These are phyloP conservation scores for Claviceps capensis DNA, from an alignment of 2,329 filamentous ascomycete species.

Conservation along the genomic window DNA sequence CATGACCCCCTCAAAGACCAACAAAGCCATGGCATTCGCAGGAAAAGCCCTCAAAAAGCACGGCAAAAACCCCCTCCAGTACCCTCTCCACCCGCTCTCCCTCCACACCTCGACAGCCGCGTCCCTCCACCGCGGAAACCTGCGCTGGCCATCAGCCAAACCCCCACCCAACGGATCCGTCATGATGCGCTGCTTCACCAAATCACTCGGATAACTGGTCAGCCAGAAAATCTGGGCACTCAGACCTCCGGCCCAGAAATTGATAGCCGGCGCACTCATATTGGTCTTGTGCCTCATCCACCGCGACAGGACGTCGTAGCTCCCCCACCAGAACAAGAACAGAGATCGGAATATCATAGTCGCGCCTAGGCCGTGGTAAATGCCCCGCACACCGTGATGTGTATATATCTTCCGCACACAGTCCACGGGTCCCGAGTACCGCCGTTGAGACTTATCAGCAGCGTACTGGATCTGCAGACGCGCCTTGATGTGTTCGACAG, in stretches of 20 bases:
- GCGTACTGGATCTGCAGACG: slow-evolving; percentile 90
- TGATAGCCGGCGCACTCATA: slow-evolving; percentile 66
- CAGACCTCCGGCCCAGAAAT: slow-evolving; percentile 94
- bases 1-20: slow-evolving; percentile 91
- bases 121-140: slow-evolving; percentile 64
- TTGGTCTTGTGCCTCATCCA: slow-evolving; percentile 51
- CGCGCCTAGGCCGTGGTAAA: slow-evolving; percentile 76
- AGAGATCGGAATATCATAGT: slow-evolving; percentile 82
- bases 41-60: slow-evolving; percentile 92
- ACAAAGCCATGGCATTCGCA: slow-evolving; percentile 84
- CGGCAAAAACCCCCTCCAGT: slow-evolving; percentile 86
- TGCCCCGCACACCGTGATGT: slow-evolving; percentile 61
- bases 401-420: slow-evolving; percentile 56
- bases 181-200: slow-evolving; percentile 95
- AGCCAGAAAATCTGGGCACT: slow-evolving; percentile 94
- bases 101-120: slow-evolving; percentile 64
- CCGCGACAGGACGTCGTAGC: slow-evolving; percentile 73
- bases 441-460: slow-evolving; percentile 57
- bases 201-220: slow-evolving; percentile 79
- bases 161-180: slow-evolving; percentile 72
- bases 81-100: slow-evolving; percentile 66
- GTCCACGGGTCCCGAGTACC: slow-evolving; percentile 81
- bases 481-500: slow-evolving; percentile 90
- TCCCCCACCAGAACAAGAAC: slow-evolving; percentile 99
- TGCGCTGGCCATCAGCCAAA: slow-evolving; percentile 51